Base-by-base conservation (phyloP, 2,329 filamentous ascomycete genomes). In the Cytospora piceae region DNA sequence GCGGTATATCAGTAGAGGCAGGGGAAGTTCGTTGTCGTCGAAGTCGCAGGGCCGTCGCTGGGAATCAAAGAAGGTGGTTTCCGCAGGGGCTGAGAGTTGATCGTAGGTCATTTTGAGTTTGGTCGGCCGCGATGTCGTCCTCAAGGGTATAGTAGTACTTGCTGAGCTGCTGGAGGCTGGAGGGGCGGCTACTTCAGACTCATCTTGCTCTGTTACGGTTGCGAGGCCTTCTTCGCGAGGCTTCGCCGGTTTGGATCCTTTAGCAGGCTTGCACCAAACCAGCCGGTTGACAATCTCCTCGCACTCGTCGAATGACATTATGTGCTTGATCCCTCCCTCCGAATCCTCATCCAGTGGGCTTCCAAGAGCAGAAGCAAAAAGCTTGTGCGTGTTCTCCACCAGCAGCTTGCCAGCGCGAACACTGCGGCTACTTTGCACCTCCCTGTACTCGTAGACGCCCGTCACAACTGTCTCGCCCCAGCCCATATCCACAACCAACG, bases 381-480 rank as follows among this genome's bases (percentile, higher is more conserved):
- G 74, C 64, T 83, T 84, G 71, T 89, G 91, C 71, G 93, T 88
- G 64, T 89, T 85, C 70, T 90, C 83, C 53, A 90, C 85, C 24
- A 98, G 79, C 65, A 85, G 76, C 73, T 89, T 94, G 66, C 90
- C 93, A 39, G 87, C 93, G 69, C 95, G 84, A 17, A 92, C 82
- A 49, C 87, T 94, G 62, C 92, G 85, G 64, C 83, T 86, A 62
- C 87, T 87, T 20, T 84, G 82, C 1, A 97, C 87, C 75, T 96
- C 93, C 62, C 92, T 89, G 75, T 93, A 97, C 77, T 99, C 95
- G 74, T 94, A 98, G 8, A 98, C 84, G 7, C 89, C 91, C 0
- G 93, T 96, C 27, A 96, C 86, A 0, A 90, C 85, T 0, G 94
- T 96, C 77, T 98, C 95, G 52, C 88, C 85, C 95, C 95, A 99